Evolutionary conservation across 805 yeast species (phyloP).

Genomic region (Metschnikowia peoriensis): DNA sequence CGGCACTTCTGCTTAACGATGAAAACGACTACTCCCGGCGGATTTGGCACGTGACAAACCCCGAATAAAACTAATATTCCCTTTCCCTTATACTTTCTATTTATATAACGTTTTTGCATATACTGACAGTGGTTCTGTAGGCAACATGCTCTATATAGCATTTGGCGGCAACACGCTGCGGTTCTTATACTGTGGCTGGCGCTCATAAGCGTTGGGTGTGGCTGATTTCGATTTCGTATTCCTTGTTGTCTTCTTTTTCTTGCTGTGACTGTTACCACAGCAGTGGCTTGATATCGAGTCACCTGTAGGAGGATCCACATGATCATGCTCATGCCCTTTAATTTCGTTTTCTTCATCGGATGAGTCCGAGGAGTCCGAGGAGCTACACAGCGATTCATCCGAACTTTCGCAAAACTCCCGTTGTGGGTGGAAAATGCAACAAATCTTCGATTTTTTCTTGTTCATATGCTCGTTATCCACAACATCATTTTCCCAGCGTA

Average conservation of each 20-base stretch:
- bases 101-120: conserved; percentile 3
- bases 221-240: not conserved
- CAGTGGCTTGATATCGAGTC: not conserved
- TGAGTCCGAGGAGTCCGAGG: conserved; percentile 26
- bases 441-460: conserved; percentile 87
- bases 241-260: conserved; percentile 28
- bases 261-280: conserved; percentile 3
- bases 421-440: conserved; percentile 84
- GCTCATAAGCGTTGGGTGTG: conserved; percentile 82
- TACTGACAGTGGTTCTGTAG: not conserved
- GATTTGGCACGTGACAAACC: conserved; percentile 21
- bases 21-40: conserved; percentile 20
- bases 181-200: conserved; percentile 58
- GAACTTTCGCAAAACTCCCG: conserved; percentile 51
- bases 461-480: conserved; percentile 88
- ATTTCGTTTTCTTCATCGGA: not conserved
- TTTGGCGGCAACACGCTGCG: conserved; percentile 13
- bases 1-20: conserved; percentile 18
- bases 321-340: not conserved
- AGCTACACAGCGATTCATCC: conserved; percentile 14
- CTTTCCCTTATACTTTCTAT: not conserved
- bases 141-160: conserved; percentile 7
- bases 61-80: conserved; percentile 3
- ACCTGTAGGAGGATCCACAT: not conserved
- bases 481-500: conserved; percentile 82